Percentiles rank a stretch among this genome's conserved stretches.
phyloP scores from a whole-genome alignment of 768 basidiomycete species.

The Rhodotorula sphaerocarpa region DNA sequence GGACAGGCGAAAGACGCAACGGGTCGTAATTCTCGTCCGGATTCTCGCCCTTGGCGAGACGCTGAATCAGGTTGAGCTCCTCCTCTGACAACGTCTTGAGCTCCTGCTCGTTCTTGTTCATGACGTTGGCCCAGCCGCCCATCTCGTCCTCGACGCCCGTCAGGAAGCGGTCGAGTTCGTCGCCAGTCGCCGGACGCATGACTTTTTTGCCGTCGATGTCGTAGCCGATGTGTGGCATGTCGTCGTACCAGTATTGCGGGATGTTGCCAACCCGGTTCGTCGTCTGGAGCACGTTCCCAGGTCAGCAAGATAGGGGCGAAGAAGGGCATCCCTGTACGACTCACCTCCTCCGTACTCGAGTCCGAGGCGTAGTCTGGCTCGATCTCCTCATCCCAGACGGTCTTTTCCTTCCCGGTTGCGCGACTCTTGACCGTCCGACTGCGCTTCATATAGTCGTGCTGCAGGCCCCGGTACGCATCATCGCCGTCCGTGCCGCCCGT shows the following conservation, averaged over 20 bases:
- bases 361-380: slow-evolving; percentile 86
- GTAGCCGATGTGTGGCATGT: slow-evolving; percentile 97
- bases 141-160: slow-evolving; percentile 83
- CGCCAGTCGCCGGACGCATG: slow-evolving; percentile 84
- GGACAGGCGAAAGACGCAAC: neutral
- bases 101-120: slow-evolving; percentile 76
- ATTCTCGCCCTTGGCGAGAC: slow-evolving; percentile 82
- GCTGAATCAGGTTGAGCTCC: slow-evolving; percentile 87
- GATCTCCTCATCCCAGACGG: slow-evolving; percentile 51
- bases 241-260: slow-evolving; percentile 98
- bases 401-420: slow-evolving; percentile 56
- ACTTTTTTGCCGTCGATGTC: slow-evolving; percentile 89
- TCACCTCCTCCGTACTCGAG: slow-evolving; percentile 81
- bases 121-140: slow-evolving; percentile 77
- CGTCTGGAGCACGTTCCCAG: slow-evolving; percentile 50
- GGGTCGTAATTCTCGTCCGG: slow-evolving; percentile 80
- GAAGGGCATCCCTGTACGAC: too few relatives aligned
- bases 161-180: slow-evolving; percentile 94
- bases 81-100: slow-evolving; percentile 78
- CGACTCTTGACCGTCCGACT: slow-evolving; percentile 63
- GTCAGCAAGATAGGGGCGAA: neutral
- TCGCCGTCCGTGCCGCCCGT: neutral
- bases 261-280: slow-evolving; percentile 93
- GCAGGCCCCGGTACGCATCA: slow-evolving; percentile 7
- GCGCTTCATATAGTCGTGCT: slow-evolving; percentile 50